Evolutionary conservation across 2,329 filamentous ascomycete genomes (phyloP).

Genomic region (Fusarium buharicum): DNA sequence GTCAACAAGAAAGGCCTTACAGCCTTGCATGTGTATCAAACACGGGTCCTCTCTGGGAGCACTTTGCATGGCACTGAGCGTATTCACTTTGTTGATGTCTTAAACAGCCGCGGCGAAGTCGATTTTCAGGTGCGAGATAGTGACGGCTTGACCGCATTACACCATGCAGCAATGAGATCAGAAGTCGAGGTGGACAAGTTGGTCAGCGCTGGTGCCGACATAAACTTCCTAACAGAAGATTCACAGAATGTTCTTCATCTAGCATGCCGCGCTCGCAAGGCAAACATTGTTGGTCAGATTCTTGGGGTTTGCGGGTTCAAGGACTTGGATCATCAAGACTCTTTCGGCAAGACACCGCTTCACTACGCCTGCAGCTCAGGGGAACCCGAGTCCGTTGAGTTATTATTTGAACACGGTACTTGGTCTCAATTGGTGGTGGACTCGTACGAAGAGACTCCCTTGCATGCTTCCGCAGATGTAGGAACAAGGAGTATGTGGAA

Average conservation of each 20-base stretch:
- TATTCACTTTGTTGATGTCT: conserved; percentile 14
- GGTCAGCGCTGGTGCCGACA: conserved; percentile 11
- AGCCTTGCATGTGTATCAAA: conserved; percentile 28
- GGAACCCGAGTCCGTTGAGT: conserved; percentile 25
- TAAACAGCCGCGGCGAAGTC: conserved; percentile 4
- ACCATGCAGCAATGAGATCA: conserved; percentile 32
- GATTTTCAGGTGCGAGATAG: conserved; percentile 30
- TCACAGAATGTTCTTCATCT: conserved; percentile 34
- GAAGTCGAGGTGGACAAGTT: conserved; percentile 12
- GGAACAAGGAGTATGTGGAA: conserved; percentile 23
- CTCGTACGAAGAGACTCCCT: neutral
- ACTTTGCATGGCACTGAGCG: neutral
- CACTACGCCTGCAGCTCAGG: conserved; percentile 38
- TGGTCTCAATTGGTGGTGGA: conserved; percentile 8
- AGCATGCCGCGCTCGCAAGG: conserved; percentile 29
- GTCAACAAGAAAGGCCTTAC: conserved; percentile 27
- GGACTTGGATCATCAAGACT: conserved; percentile 30
- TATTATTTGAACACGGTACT: conserved; percentile 23
- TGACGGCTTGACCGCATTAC: conserved; percentile 24
- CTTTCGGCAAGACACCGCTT: conserved; percentile 31
- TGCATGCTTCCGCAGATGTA: conserved; percentile 35
- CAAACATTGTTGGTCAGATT: conserved; percentile 21
- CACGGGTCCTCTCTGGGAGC: neutral
- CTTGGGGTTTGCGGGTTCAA: neutral
- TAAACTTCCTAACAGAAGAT: conserved; percentile 23